phyloP scores from a whole-genome alignment of 331 rosid genomes.

The Prunus yedoensis region DNA sequence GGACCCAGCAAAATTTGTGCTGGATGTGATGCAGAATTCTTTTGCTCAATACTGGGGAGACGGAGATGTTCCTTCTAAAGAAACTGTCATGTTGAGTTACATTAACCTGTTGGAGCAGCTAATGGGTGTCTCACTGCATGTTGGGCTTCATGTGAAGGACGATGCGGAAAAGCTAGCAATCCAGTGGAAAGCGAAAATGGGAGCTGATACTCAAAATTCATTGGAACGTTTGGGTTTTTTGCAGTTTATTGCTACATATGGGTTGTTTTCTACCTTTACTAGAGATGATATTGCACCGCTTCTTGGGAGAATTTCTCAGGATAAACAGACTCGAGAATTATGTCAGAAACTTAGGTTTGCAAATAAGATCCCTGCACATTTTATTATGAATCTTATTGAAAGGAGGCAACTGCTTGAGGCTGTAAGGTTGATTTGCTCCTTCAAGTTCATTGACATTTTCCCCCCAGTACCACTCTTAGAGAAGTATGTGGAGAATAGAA shows the following conservation, averaged over 20 bases:
- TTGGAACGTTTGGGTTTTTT: slow-evolving; percentile 50
- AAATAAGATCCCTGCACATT: slow-evolving; percentile 36
- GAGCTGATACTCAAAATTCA: slow-evolving; percentile 25
- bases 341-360: slow-evolving; percentile 41
- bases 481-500: slow-evolving; percentile 22
- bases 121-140: slow-evolving; percentile 37
- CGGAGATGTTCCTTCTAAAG: slow-evolving; percentile 17
- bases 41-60: slow-evolving; percentile 23
- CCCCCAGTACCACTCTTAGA: slow-evolving; percentile 40
- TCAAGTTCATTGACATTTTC: slow-evolving; percentile 43
- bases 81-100: slow-evolving; percentile 22
- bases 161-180: slow-evolving; percentile 50
- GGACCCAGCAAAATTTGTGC: slow-evolving; percentile 53
- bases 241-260: slow-evolving; percentile 44
- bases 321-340: slow-evolving; percentile 42
- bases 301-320: slow-evolving; percentile 42
- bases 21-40: slow-evolving; percentile 37
- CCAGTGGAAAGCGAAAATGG: slow-evolving; percentile 39
- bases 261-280: slow-evolving; percentile 36
- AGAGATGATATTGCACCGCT: slow-evolving; percentile 44
- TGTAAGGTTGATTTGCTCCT: slow-evolving; percentile 52
- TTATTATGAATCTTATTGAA: slow-evolving; percentile 41
- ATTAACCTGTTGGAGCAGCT: slow-evolving; percentile 37
- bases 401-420: slow-evolving; percentile 47
- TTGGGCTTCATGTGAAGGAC: slow-evolving; percentile 37